A percentile compares a stretch with the other conserved stretches of the same genome.
Evolutionary conservation across 345 rosid genomes (phyloP).

Genomic region (Atalantia buxifolia): DNA sequence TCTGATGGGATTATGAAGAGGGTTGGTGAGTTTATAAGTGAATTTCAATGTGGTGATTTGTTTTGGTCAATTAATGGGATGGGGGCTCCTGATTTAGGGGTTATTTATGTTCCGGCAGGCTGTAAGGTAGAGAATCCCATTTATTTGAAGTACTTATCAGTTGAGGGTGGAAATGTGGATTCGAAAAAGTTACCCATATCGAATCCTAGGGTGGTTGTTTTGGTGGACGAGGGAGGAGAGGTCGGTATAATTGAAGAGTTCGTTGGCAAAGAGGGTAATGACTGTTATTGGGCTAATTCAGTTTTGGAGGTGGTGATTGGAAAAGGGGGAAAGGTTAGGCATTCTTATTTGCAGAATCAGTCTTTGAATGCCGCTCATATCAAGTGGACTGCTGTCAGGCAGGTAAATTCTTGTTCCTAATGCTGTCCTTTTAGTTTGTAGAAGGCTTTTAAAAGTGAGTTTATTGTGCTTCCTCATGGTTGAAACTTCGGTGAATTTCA

Average conservation of each 20-base stretch:
- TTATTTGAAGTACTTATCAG: constrained; percentile 63
- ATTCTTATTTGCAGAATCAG: constrained; percentile 83
- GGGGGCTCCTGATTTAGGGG: constrained; percentile 83
- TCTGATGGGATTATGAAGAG: constrained; percentile 38
- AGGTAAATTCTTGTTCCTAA: constrained; percentile 43
- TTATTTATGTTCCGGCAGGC: constrained; percentile 78
- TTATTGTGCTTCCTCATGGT: neutral
- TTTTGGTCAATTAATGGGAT: constrained; percentile 90
- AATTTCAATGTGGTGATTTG: constrained; percentile 74
- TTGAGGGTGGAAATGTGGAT: constrained; percentile 54
- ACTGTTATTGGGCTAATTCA: constrained; percentile 76
- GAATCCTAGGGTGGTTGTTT: constrained; percentile 83
- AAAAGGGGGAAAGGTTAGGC: constrained; percentile 62
- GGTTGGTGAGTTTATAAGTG: constrained; percentile 42
- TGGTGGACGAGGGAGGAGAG: constrained; percentile 81
- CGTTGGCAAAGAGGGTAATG: constrained; percentile 40
- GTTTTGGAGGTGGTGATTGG: constrained; percentile 63
- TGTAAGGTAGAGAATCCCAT: constrained; percentile 68
- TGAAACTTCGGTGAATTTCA: neutral
- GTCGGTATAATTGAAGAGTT: constrained; percentile 82
- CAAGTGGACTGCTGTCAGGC: constrained; percentile 85
- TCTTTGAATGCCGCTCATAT: constrained; percentile 72
- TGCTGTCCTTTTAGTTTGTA: neutral
- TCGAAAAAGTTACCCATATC: constrained; percentile 65
- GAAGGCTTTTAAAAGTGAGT: neutral